Evolutionary conservation across 148 eudicot species (phyloP).

Genomic region (Cornus kousa): DNA sequence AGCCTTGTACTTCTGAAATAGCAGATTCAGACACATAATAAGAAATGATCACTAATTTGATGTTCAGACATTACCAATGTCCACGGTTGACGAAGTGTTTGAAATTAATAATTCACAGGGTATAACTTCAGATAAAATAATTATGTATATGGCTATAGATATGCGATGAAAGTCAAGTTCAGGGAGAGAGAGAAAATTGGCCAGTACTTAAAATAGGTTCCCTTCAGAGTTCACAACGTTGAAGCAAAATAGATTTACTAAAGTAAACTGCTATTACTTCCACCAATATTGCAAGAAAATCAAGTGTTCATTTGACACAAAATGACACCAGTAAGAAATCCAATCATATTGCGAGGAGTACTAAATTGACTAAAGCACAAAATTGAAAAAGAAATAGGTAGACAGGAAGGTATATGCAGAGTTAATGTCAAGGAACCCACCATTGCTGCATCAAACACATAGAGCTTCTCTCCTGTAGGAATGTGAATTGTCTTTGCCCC

Average conservation of each 20-base stretch:
- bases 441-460: slow-evolving; percentile 49
- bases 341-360: background rate
- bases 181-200: background rate
- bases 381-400: background rate
- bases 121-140: background rate
- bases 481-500: slow-evolving; percentile 50
- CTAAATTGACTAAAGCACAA: slow-evolving; percentile 1
- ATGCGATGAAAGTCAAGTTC: background rate
- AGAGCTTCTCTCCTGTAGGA: slow-evolving; percentile 55
- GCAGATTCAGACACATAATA: background rate
- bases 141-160: background rate
- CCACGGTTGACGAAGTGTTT: background rate
- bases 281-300: background rate
- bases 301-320: background rate
- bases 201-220: background rate
- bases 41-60: background rate
- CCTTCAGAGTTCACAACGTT: background rate
- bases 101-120: background rate
- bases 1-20: slow-evolving; percentile 42
- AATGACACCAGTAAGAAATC: background rate
- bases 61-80: background rate
- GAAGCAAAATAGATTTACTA: background rate
- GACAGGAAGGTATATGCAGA: background rate
- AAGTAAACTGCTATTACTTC: background rate
- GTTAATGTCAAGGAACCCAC: slow-evolving; percentile 19